phyloP scores from a whole-genome alignment of 495 filamentous ascomycete species.

The Penicillium waksmanii region DNA sequence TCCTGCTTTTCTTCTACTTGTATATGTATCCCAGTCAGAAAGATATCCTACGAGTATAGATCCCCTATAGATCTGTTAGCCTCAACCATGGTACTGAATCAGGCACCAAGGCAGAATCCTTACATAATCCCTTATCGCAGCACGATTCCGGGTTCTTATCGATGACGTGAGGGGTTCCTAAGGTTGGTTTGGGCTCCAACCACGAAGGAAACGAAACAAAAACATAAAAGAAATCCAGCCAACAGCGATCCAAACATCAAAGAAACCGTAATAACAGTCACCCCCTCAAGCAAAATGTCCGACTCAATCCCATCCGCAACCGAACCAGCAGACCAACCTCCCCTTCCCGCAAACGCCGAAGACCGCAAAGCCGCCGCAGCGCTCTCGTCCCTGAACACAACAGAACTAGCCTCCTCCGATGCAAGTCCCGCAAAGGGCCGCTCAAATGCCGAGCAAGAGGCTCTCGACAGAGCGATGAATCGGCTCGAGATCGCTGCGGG shows the following conservation, averaged over 20 bases:
- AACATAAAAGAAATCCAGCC: not conserved
- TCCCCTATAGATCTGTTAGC: too few species aligned
- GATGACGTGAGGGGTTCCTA: constrained; percentile 2
- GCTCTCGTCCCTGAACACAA: constrained; percentile 73
- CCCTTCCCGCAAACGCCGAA: constrained; percentile 71
- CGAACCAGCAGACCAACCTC: constrained; percentile 59
- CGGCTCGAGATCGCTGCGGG: constrained; percentile 57
- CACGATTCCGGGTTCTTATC: not conserved
- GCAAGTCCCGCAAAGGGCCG: constrained; percentile 51
- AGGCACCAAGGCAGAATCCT: not conserved
- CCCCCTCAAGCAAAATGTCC: constrained; percentile 39
- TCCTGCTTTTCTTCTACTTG: too few species aligned
- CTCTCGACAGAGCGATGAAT: constrained; percentile 82
- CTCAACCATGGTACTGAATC: not conserved
- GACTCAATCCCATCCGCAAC: constrained; percentile 71
- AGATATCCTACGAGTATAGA: too few species aligned
- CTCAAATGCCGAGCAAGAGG: constrained; percentile 70
- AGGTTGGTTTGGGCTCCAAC: not conserved
- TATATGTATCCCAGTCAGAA: too few species aligned
- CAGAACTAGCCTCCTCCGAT: constrained; percentile 51
- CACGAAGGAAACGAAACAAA: not conserved
- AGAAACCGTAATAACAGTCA: too few species aligned
- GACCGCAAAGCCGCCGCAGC: constrained; percentile 91
- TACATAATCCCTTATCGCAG: not conserved
- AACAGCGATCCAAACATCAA: too few species aligned